Percentiles rank a stretch among this genome's conserved stretches.
These are phyloP conservation scores for Cymbopogon flexuosus DNA, from an alignment of 202 grass and related monocot genomes.

Conservation along the genomic window DNA sequence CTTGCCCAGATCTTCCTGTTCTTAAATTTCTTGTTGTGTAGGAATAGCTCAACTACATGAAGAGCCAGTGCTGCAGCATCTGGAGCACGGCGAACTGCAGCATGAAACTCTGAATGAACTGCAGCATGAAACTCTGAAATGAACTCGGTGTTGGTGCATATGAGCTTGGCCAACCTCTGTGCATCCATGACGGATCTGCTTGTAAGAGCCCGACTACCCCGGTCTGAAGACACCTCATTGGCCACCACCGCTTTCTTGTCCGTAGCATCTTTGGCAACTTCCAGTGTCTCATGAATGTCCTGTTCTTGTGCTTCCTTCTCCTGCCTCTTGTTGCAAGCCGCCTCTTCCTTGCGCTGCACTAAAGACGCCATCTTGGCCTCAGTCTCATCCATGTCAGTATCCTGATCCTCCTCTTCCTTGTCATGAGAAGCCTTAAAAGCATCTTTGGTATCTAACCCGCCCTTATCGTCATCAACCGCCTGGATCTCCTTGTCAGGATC, in stretches of 20 bases:
- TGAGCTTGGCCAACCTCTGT: constrained; percentile 8
- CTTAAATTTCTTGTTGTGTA: constrained; percentile 15
- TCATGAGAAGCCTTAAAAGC: background rate
- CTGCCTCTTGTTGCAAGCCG: background rate
- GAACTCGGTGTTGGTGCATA: background rate
- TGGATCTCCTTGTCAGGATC: background rate
- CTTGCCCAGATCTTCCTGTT: constrained; percentile 13
- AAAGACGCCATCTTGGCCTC: background rate
- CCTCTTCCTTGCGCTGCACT: background rate
- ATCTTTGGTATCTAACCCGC: background rate
- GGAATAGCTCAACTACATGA: constrained; percentile 30
- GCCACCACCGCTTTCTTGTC: background rate
- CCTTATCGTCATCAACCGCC: background rate
- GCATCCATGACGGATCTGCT: constrained; percentile 24
- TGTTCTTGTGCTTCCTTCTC: background rate
- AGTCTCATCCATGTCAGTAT: background rate
- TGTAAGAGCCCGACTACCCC: background rate
- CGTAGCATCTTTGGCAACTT: background rate
- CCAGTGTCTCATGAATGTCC: background rate
- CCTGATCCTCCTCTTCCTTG: background rate
- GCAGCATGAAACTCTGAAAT: background rate
- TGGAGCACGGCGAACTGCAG: constrained; percentile 17
- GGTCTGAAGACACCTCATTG: background rate
- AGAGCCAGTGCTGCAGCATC: constrained; percentile 40
- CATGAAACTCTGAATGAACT: background rate